Evolutionary conservation across 345 rosid genomes (phyloP).

Genomic region (Boechera divaricarpa): DNA sequence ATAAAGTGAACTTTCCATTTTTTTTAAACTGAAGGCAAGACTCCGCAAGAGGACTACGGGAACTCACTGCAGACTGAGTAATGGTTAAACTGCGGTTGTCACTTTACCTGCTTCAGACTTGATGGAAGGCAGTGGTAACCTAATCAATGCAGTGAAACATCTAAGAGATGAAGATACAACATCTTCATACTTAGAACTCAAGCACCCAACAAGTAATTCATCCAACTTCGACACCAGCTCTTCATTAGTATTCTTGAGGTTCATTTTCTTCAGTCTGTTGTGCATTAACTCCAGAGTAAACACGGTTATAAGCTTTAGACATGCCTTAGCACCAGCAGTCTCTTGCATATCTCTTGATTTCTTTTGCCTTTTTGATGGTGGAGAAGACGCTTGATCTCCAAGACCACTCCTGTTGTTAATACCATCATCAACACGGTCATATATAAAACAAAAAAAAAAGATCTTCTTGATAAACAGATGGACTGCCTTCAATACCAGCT

Average conservation of each 20-base stretch:
- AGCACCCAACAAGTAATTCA: conserved; percentile 63
- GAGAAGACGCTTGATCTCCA: conserved; percentile 40
- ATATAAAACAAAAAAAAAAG: conserved; percentile 56
- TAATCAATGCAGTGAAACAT: conserved; percentile 66
- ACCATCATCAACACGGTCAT: conserved; percentile 46
- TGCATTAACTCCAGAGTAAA: conserved; percentile 73
- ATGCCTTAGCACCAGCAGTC: conserved; percentile 49
- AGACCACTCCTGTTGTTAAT: conserved; percentile 50
- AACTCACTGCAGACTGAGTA: conserved; percentile 58
- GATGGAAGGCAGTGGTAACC: conserved; percentile 73
- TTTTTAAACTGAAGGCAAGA: conserved; percentile 74
- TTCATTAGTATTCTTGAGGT: conserved; percentile 51
- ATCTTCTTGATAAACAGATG: conserved; percentile 68
- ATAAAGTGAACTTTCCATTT: conserved; percentile 53
- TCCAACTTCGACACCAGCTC: conserved; percentile 69
- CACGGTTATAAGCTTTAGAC: conserved; percentile 66
- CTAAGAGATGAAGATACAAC: conserved; percentile 66
- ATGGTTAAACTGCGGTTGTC: conserved; percentile 48
- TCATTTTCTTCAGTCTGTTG: conserved; percentile 58
- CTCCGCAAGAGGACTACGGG: conserved; percentile 64
- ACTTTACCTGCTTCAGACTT: conserved; percentile 67
- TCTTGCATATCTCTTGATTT: conserved; percentile 32
- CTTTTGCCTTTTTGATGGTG: conserved; percentile 32
- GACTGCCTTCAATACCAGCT: conserved; percentile 73
- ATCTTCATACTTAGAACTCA: conserved; percentile 83